Evolutionary conservation across 2,329 filamentous ascomycete genomes (phyloP), one percentile per base, ranked within the genome.

Genomic region (Diaporthe capsici): DNA sequence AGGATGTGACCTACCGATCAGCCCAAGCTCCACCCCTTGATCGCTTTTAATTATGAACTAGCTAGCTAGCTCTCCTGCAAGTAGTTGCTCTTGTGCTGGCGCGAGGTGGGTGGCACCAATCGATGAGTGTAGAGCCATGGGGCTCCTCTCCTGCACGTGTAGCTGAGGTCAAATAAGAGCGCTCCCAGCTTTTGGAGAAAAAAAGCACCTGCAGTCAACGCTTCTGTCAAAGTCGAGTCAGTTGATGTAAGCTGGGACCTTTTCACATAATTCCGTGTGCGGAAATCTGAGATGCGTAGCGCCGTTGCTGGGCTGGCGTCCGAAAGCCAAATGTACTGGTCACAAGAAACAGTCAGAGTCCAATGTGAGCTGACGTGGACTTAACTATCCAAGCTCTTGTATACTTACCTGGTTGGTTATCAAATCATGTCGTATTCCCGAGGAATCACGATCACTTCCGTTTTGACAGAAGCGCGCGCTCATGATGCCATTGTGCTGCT

Each of bases 401-500:
- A 25, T 20, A 37, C 8, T 22, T 37, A 8, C 1, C 10, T 9
- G 20, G 12, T 15, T 25, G 44, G 31, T n/a, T 13, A 10, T 67
- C 17, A 25, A 25, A 34, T 47, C 12, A 9, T 25, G 28, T 51
- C 22, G 22, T 51, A 25, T 53, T 53, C 47, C 31, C 20, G 31
- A 25, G 63, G 31, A 37, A 37, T 9, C 31, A 53, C 44, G 63
- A 53, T 68, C 44, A 53, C 44, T 68, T 53, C 63, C 63, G 22
- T 37, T 53, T 68, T 53, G 17, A 34, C 49, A 20, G 63, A 20
- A n/a, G 31, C 53, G 70, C 55, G 44, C 70, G 70, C 53, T n/a
- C 67, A 72, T 71, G 55, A 51, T 75, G 73, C 39, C 73, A 72
- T 75, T n/a, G 28, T 58, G 55, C 37, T 37, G 37, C 47, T 49